Conservation (phyloP, 352 stramenopile species). For the Hyaloperonospora brassicae region DNA sequence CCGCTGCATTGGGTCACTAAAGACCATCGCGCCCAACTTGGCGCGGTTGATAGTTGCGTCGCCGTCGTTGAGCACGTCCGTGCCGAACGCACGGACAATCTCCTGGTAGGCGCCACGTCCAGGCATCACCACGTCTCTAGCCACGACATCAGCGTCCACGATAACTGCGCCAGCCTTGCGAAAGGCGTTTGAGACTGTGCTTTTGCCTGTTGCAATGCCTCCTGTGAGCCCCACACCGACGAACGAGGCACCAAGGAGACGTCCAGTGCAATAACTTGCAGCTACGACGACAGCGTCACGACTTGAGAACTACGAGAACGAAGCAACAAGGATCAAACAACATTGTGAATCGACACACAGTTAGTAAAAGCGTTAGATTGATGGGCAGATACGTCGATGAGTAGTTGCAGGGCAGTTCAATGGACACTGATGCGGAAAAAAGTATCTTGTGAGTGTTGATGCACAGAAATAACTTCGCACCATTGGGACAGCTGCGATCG, state of each 20-base stretch:
- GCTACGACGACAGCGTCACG: conserved; percentile 21
- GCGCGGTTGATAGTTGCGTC: conserved; percentile 72
- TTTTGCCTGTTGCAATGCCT: conserved; percentile 82
- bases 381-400: too few relatives aligned
- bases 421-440: background rate
- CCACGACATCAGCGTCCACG: conserved; percentile 75
- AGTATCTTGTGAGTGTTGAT: background rate
- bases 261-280: conserved; percentile 30
- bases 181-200: conserved; percentile 63
- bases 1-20: conserved; percentile 61
- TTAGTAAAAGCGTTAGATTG: too few relatives aligned
- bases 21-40: conserved; percentile 82
- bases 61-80: conserved; percentile 60
- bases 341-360: too few relatives aligned
- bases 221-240: conserved; percentile 75
- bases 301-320: conserved; percentile 28
- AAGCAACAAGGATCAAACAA: too few relatives aligned
- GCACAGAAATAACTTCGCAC: conserved; percentile 15
- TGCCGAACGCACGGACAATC: conserved; percentile 68
- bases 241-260: conserved; percentile 43
- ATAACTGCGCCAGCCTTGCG: conserved; percentile 53
- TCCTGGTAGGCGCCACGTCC: conserved; percentile 61
- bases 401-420: too few relatives aligned
- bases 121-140: conserved; percentile 70
- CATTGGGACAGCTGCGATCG: conserved; percentile 31